Base-by-base conservation (phyloP, 352 stramenopile genomes). In the Pythium sukuiense region DNA sequence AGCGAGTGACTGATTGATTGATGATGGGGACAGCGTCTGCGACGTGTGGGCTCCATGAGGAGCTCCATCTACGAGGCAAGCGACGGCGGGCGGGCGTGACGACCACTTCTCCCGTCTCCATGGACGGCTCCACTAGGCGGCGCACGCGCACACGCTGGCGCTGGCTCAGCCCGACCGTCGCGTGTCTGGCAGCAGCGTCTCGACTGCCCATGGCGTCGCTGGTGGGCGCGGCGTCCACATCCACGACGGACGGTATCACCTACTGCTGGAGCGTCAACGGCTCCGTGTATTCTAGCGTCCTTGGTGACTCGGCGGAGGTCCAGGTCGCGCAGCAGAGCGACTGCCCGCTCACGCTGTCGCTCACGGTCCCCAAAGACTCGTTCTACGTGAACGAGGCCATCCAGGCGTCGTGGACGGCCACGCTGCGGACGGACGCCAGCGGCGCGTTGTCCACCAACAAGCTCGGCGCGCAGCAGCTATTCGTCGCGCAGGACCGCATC, bases 391-490 rank as follows among this genome's bases (percentile, higher is more conserved):
- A 80, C 65, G 81, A 91, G 39, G 71, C 79, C 3, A 77, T 93
- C 46, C 59, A 80, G 37, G 76, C 88, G 29, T 81, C 69, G 20
- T 93, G 85, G 85, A 92, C 82, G 27, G 85, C 82, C 43, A 85
- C 76, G 13, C 55, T 86, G 52, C 81, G 81, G 8, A 30, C 72
- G 24, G 60, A 77, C 53, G 66, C 63, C 13, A 76, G 72, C 32
- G 69, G 66, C 24, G 57, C 43, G 6, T 63, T 90, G 11, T 48
- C 71, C 8, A 61, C 68, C 39, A 91, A 90, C 67, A 65, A 65
- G 33, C 85, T 93, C 59, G 67, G 69, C 27, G 48, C 89, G 16
- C 65, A 70, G 12, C 55, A 80, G 61, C 69, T 90, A 7, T 80
- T 72, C 18, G 26, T 49, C 8, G 82, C 77, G 20, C 53, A 81